Conservation (phyloP, 306 rosid species). For the Prunus fruticosa region DNA sequence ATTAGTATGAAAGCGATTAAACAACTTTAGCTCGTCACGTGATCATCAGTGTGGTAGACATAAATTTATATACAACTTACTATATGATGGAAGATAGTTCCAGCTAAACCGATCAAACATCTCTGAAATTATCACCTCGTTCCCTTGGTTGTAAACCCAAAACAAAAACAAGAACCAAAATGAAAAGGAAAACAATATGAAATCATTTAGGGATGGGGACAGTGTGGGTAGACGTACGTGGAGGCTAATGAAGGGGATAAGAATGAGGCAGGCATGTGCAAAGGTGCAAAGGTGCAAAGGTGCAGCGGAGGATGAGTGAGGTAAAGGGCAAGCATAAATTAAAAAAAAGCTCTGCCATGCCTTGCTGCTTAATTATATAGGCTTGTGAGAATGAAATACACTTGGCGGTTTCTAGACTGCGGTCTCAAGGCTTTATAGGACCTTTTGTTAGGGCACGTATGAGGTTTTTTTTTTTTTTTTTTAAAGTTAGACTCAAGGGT, state of each 20-base stretch:
- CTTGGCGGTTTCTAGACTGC: too few relatives aligned
- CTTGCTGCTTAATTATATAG: too few relatives aligned
- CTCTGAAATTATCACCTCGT: background rate
- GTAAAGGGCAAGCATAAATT: background rate
- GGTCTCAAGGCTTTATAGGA: too few relatives aligned
- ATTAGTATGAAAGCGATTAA: too few relatives aligned
- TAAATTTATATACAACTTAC: too few relatives aligned
- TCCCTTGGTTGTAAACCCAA: background rate
- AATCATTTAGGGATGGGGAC: background rate
- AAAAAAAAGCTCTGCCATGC: background rate
- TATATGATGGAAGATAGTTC: too few relatives aligned
- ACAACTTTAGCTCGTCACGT: too few relatives aligned
- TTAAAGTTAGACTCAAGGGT: too few relatives aligned
- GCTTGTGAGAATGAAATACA: too few relatives aligned
- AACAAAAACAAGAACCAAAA: background rate
- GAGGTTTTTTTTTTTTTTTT: too few relatives aligned
- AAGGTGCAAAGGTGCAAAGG: conserved; percentile 1
- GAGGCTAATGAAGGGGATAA: background rate
- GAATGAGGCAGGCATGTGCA: conserved; percentile 25
- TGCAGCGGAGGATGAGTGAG: background rate
- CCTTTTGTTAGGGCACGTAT: too few relatives aligned
- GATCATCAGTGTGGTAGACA: too few relatives aligned
- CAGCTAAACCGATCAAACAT: background rate
- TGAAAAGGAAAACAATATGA: background rate
- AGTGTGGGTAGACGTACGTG: conserved; percentile 12